phyloP scores from a whole-genome alignment of 208 protist genomes.

The Trypanosoma lewisi region DNA sequence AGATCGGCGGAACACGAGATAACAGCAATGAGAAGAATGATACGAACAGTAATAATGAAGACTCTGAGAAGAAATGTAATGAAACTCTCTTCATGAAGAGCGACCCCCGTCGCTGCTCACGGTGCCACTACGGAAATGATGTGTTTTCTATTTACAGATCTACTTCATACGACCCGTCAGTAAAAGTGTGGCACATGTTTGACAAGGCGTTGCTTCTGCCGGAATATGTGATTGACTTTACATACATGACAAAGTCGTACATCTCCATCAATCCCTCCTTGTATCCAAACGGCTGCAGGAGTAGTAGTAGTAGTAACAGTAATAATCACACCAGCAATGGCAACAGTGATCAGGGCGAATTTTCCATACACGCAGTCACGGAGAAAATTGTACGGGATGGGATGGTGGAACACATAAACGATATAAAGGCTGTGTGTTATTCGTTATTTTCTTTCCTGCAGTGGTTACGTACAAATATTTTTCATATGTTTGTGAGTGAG shows the following conservation, averaged over 20 bases:
- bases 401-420: slow-evolving; percentile 14
- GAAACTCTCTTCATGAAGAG: slow-evolving; percentile 34
- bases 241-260: slow-evolving; percentile 40
- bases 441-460: slow-evolving; percentile 35
- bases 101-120: slow-evolving; percentile 29
- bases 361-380: slow-evolving; percentile 8
- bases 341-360: too few relatives aligned
- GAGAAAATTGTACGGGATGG: slow-evolving; percentile 13
- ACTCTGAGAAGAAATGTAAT: slow-evolving; percentile 28
- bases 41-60: too few relatives aligned
- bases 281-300: too few relatives aligned
- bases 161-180: slow-evolving; percentile 28
- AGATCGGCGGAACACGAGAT: slow-evolving; percentile 32
- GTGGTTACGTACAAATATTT: slow-evolving; percentile 32
- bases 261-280: slow-evolving; percentile 21
- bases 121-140: slow-evolving; percentile 48
- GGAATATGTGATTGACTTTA: slow-evolving; percentile 88
- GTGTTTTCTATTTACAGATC: slow-evolving; percentile 74
- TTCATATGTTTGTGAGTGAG: slow-evolving; percentile 37
- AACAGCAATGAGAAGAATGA: too few relatives aligned
- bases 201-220: slow-evolving; percentile 76
- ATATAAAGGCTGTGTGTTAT: slow-evolving; percentile 30
- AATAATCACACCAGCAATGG: too few relatives aligned
- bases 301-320: too few relatives aligned
- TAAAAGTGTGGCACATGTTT: slow-evolving; percentile 85